Base-by-base conservation (phyloP, 805 yeast genomes). In the Zygotorulaspora danielsina region DNA sequence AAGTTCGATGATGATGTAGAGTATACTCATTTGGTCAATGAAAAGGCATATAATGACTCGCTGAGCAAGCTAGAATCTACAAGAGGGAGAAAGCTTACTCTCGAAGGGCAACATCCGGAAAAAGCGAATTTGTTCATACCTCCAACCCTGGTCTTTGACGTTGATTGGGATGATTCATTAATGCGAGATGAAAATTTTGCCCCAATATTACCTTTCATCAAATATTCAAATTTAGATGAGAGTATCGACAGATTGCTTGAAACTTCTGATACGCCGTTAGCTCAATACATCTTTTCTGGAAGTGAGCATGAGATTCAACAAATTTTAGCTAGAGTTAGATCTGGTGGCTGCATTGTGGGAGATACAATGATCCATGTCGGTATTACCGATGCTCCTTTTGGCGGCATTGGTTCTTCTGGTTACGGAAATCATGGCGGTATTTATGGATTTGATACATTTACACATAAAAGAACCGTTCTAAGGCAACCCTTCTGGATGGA, bases 401-500 rank as follows among this genome's bases (percentile, higher is more conserved):
- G 97, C 22, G 97, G 97, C 17, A 66, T 89, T 40, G 96, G 97
- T 10, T 58, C 58, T 11, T 85, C 96, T 0, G 97, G 97, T 1
- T 66, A 69, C 42, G 97, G 97, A 8, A 65, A 72, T 22, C 88
- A 87, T 63, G 96, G 88, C 57, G 96, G 96, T 3, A 64, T 63
- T 45, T 70, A 65, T 57, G 81, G 88, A 6, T 72, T 79, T 46
- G 75, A 78, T 32, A 69, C 83, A n/a, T 89, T 89, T 55, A 74
- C 87, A 2, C 95, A 85, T 59, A 76, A 75, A 55, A 73, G 95
- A 52, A 74, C 88, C 0, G 67, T 79, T 2, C 57, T 84, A 48
- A 73, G 69, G 34, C 85, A 82, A 57, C 79, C 82, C 11, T 71
- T 70, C 42, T 78, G 80, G 80, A 69, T 69, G 34, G 96, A 87